Base-by-base conservation (phyloP, 805 yeast genomes). In the Starmerella gropengiesseri region DNA sequence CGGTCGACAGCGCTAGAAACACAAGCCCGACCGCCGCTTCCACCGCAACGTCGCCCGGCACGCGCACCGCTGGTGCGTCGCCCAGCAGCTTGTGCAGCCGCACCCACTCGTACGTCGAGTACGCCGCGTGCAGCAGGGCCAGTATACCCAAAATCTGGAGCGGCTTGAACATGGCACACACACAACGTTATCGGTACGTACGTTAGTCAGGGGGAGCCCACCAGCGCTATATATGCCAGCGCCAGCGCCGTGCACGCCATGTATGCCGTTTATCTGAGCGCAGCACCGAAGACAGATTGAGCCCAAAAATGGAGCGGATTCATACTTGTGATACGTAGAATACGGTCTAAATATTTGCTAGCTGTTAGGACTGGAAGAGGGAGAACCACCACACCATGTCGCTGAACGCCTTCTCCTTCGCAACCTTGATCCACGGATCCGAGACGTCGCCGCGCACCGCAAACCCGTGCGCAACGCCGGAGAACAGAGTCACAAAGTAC, bases 391-490 rank as follows among this genome's bases (percentile, higher is more conserved):
- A 52, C n/a, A 53, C 14, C 14, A 35, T 31, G 57, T 74, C 78
- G n/a, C 47, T 27, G 31, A 80, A 62, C 2, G 78, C 67, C 66
- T 78, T 80, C 48, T 80, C 81, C 60, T 71, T 76, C 31, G 93
- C 85, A 51, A 77, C 77, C 51, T 60, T 67, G 44, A 72, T 73
- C 26, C 53, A 58, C 18, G 79, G 78, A 46, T 65, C 63, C 4
- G 39, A 37, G 26, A 70, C 49, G 57, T 86, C 94, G 44, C 93
- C 94, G 63, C 82, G 80, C 32, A 73, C 77, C 17, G 94, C 75
- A 60, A 68, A 87, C 1, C 95, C 96, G 59, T 87, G 96, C 3
- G 58, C 19, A 19, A 73, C 78, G 43, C 80, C 80, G 25, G 78
- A 59, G 60, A 73, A 79, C 34, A 82, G 56, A 45, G 77, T 74